Conservation (phyloP, 75 land plant genomes). For the Ceratopteris richardii region DNA sequence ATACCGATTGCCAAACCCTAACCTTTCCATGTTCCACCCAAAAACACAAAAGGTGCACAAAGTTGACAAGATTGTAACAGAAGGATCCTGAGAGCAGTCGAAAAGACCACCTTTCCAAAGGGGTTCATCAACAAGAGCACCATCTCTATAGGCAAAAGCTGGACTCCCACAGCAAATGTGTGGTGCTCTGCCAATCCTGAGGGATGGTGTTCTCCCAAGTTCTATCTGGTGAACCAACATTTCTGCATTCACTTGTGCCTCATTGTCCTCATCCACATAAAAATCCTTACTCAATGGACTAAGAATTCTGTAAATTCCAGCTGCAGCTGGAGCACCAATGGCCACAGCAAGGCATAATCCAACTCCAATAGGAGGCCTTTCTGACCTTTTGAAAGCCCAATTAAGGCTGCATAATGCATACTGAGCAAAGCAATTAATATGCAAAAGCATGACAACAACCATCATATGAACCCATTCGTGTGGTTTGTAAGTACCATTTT, state of each 20-base stretch:
- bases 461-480: constrained; percentile 74
- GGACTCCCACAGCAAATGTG: constrained; percentile 10
- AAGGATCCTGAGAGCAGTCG: constrained; percentile 47
- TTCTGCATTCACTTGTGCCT: constrained; percentile 2
- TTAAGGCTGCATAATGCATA: constrained; percentile 78
- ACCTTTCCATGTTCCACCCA: constrained; percentile 96
- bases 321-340: constrained; percentile 50
- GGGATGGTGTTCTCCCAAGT: neutral
- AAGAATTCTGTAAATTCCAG: constrained; percentile 48
- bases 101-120: constrained; percentile 66
- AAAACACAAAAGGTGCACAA: constrained; percentile 68
- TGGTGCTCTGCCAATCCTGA: constrained; percentile 13
- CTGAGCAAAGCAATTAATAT: constrained; percentile 69
- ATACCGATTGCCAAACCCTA: constrained; percentile 93
- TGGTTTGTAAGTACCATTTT: constrained; percentile 55
- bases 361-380: constrained; percentile 58
- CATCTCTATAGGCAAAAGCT: constrained; percentile 45
- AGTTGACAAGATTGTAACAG: constrained; percentile 42
- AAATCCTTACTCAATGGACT: constrained; percentile 76
- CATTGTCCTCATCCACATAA: constrained; percentile 16
- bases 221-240: constrained; percentile 1
- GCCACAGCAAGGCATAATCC: constrained; percentile 47
- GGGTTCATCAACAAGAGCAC: constrained; percentile 18
- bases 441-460: constrained; percentile 60
- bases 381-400: constrained; percentile 56